Evolutionary conservation across 1,284 basidiomycete genomes (phyloP).

Genomic region (Malassezia globosa): DNA sequence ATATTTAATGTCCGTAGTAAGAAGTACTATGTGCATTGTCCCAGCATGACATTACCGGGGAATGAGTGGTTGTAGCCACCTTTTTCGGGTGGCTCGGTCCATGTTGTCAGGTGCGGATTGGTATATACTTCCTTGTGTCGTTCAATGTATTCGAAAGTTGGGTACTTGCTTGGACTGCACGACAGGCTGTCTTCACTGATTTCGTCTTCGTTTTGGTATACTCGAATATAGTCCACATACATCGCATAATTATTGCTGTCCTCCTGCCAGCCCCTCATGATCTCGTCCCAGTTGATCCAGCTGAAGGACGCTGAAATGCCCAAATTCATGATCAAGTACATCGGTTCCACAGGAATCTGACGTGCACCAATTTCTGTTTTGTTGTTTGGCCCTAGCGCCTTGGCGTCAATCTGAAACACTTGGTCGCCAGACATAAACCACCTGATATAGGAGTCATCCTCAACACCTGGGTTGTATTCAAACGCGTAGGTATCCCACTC

Average conservation of each 20-base stretch:
- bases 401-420: conserved; percentile 53
- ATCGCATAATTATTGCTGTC: conserved; percentile 20
- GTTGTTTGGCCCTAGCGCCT: conserved; percentile 60
- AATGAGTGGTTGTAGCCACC: conserved; percentile 27
- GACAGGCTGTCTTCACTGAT: conserved; percentile 29
- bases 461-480: conserved; percentile 49
- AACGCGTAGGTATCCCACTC: conserved; percentile 53
- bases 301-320: conserved; percentile 31
- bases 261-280: not conserved
- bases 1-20: conserved; percentile 14
- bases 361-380: conserved; percentile 60
- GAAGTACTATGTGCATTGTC: conserved; percentile 25
- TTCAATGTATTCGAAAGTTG: conserved; percentile 41
- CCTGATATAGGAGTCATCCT: conserved; percentile 23
- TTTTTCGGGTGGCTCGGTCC: conserved; percentile 20
- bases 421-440: conserved; percentile 25
- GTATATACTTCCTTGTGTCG: conserved; percentile 36
- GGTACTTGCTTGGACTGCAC: conserved; percentile 48
- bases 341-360: conserved; percentile 56
- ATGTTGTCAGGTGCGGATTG: conserved; percentile 39
- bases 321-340: conserved; percentile 38
- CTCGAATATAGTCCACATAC: conserved; percentile 29
- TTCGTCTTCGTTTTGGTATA: conserved; percentile 34
- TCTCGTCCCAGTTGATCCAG: conserved; percentile 20
- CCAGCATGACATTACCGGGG: conserved; percentile 24